Conservation (phyloP, 2,329 filamentous ascomycete species). For the Lithohypha guttulata region DNA sequence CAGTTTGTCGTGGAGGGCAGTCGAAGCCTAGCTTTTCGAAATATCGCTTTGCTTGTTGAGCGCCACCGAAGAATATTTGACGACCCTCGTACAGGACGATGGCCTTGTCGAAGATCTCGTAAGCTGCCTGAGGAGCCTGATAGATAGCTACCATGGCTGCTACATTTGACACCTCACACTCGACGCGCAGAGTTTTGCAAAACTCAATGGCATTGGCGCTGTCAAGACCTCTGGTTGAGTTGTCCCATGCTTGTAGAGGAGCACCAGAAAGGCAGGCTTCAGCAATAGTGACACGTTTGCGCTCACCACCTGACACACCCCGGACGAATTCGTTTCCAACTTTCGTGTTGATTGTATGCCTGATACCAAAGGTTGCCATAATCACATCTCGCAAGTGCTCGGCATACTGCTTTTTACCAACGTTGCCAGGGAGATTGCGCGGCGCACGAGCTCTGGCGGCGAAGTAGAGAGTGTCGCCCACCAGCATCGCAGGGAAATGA, state of each 20-base stretch:
- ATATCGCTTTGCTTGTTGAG: slow-evolving; percentile 49
- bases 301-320: slow-evolving; percentile 51
- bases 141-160: slow-evolving; percentile 50
- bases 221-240: slow-evolving; percentile 43
- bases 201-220: slow-evolving; percentile 50
- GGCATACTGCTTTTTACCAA: slow-evolving; percentile 35
- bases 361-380: slow-evolving; percentile 37
- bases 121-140: slow-evolving; percentile 41
- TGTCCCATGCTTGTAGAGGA: slow-evolving; percentile 36
- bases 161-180: slow-evolving; percentile 39
- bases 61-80: slow-evolving; percentile 65
- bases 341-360: slow-evolving; percentile 44
- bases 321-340: slow-evolving; percentile 47
- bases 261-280: slow-evolving; percentile 39
- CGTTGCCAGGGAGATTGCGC: slow-evolving; percentile 26
- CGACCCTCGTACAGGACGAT: slow-evolving; percentile 65
- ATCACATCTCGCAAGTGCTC: slow-evolving; percentile 35
- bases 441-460: slow-evolving; percentile 45
- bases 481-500: slow-evolving; percentile 65
- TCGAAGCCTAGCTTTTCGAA: slow-evolving; percentile 61
- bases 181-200: slow-evolving; percentile 41
- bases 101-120: slow-evolving; percentile 62
- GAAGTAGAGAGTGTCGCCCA: slow-evolving; percentile 49
- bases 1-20: slow-evolving; percentile 59
- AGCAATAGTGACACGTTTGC: slow-evolving; percentile 52